Base-by-base conservation (phyloP, 768 basidiomycete genomes). In the Rhodocollybia butyracea region DNA sequence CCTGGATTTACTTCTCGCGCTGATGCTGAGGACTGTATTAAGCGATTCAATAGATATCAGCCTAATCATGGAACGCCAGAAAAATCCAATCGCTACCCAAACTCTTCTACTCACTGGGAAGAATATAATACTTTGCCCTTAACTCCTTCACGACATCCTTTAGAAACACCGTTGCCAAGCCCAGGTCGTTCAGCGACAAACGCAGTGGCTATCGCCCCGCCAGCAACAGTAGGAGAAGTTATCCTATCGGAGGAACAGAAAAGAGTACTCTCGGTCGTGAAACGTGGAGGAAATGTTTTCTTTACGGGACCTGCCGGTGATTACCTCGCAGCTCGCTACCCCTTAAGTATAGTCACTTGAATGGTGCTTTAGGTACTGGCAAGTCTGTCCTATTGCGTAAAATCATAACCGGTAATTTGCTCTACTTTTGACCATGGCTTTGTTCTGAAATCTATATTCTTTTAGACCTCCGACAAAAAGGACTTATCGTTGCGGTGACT, bases 281-380 rank as follows among this genome's bases (percentile, higher is more conserved):
- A 80, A 32, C 71, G 73, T 5, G 82, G 82, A 1, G 67, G 76
- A 57, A 88, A 77, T 57, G 76, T 89, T 27, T 89, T 91, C 70
- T 89, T 89, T 66, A 89, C 87, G 2, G 88, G 88, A 21, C 79
- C 84, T 54, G 88, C 88, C 55, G 85, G 88, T 86, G 55, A 51
- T 59, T 56, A 45, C 41, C 30, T 8, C 29, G 19, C 11, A n/a
- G 12, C 32, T 43, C 31, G 1, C 32, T 11, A 29, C 26, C n/a
- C 51, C 34, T 22, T 30, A 15, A n/a, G 12, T 27, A 26, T 19
- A 8, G 41, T 54, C n/a, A 56, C 42, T 29, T 36, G 32, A 8
- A 17, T 19, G 26, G n/a, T 43, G 54, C 26, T 54, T 17, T 47
- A 80, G 81, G 81, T 10, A 89, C 88, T 2, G 88, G 88, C 31